Evolutionary conservation across 2,329 filamentous ascomycete species (phyloP).

Genomic region (Paramyrothecium sp.): DNA sequence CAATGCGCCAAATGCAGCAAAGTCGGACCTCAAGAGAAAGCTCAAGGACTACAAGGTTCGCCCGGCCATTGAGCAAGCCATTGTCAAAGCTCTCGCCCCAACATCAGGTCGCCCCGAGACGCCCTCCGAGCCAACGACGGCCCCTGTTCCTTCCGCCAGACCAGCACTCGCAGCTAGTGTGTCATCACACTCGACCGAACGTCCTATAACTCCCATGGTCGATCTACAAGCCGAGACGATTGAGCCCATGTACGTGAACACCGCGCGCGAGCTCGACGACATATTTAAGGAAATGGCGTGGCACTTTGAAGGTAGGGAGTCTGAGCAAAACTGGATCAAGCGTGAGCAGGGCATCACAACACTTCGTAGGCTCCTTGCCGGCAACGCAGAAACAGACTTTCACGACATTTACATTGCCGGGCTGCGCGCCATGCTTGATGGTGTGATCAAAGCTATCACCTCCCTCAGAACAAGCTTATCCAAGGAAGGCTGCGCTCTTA

Average conservation of each 20-base stretch:
- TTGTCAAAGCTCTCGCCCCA: constrained; percentile 71
- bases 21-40: constrained; percentile 85
- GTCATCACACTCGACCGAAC: constrained; percentile 46
- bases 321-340: constrained; percentile 86
- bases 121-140: constrained; percentile 33
- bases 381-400: constrained; percentile 80
- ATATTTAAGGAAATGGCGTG: constrained; percentile 77
- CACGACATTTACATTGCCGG: constrained; percentile 66
- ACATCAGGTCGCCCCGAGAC: constrained; percentile 40
- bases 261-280: constrained; percentile 84
- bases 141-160: constrained; percentile 36
- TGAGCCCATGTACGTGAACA: constrained; percentile 82
- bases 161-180: constrained; percentile 48
- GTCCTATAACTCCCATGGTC: constrained; percentile 59
- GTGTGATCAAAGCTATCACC: constrained; percentile 80
- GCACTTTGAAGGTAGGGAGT: constrained; percentile 83
- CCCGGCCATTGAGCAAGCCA: constrained; percentile 79
- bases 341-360: constrained; percentile 79
- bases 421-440: constrained; percentile 76
- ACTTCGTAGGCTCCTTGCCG: constrained; percentile 74
- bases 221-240: constrained; percentile 67
- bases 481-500: constrained; percentile 77
- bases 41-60: constrained; percentile 81
- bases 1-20: constrained; percentile 76
- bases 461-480: constrained; percentile 88